These are phyloP conservation scores for Xenosphaeropsis pyriputrescens DNA, from an alignment of 2,329 filamentous ascomycete species.

Conservation along the genomic window DNA sequence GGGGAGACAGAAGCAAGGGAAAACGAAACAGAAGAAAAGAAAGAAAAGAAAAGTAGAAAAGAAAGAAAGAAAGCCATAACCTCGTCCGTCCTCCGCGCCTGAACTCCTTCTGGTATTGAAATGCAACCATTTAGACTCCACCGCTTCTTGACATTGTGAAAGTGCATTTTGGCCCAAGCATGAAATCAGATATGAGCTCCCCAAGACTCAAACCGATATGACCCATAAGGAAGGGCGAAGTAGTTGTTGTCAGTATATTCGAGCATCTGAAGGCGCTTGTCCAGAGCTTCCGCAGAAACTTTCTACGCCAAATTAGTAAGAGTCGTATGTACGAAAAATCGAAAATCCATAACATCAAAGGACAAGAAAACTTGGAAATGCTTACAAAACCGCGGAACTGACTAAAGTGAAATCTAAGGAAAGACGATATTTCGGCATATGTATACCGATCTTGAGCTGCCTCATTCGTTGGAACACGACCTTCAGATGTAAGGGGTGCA, in stretches of 20 bases:
- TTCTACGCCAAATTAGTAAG: background rate
- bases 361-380: background rate
- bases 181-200: background rate
- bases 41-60: no score
- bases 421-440: conserved; percentile 7
- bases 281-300: conserved; percentile 1
- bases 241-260: conserved; percentile 4
- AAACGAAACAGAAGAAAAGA: no score
- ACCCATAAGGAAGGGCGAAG: conserved; percentile 3
- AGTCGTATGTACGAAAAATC: background rate
- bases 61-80: no score
- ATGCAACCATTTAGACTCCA: no score
- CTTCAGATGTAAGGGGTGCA: conserved; percentile 9
- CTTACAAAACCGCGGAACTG: conserved; percentile 8
- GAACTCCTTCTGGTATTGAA: no score
- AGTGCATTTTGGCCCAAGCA: background rate
- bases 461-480: conserved; percentile 7
- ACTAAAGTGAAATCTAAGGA: conserved; percentile 9
- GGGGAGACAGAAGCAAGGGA: no score
- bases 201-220: conserved; percentile 1
- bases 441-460: conserved; percentile 10
- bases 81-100: no score
- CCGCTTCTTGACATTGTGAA: no score
- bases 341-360: background rate
- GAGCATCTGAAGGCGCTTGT: conserved; percentile 4